Evolutionary conservation across 2,329 filamentous ascomycete species (phyloP), one percentile per base, ranked within the genome.

Genomic region (Fusarium sp.): DNA sequence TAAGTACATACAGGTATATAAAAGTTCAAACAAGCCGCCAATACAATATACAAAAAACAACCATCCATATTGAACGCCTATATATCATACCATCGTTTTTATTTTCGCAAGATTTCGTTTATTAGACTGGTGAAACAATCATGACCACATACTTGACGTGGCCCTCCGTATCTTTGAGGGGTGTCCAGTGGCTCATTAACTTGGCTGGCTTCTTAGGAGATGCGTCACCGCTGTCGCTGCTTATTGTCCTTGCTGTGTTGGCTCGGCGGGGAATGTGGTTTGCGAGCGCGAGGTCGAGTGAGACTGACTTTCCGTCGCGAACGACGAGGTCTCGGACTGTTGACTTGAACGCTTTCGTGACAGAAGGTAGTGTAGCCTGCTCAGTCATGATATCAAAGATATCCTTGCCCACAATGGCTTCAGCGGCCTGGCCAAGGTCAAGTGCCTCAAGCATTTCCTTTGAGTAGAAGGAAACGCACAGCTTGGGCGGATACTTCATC

Each of bases 341-440:
- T 2, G 76, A 73, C 68, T 82, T 83, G 77, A 87, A 85, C 0
- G 81, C 78, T 52, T 82, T 83, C 4, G 81, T 81, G 8, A 86
- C 75, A 4, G 79, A 81, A 1, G 81, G 80, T 11, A 83, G 81
- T n/a, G 79, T 78, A 3, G 82, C 80, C 46, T 84, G 81, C n/a
- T 85, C 81, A 7, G 80, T 77, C 7, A 90, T 81, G n/a, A 89
- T 83, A 43, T 83, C 81, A 73, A 89, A 89, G 15, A 89, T 80
- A 63, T 89, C 86, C 66, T 81, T 82, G 49, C 84, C 81, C 50
- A 81, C 74, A 18, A 85, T 78, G 3, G 79, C 76, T 3, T 80
- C 77, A 5, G 75, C 71, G 4, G 76, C 75, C 34, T 79, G 73
- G 18, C 77, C 77, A 4, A 86, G 78, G 15, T 83, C 82, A 2